A percentile compares a stretch with the other conserved stretches of the same genome.
Conservation (phyloP, 805 yeast genomes). For the Cyberlindnera xylosilytica region DNA sequence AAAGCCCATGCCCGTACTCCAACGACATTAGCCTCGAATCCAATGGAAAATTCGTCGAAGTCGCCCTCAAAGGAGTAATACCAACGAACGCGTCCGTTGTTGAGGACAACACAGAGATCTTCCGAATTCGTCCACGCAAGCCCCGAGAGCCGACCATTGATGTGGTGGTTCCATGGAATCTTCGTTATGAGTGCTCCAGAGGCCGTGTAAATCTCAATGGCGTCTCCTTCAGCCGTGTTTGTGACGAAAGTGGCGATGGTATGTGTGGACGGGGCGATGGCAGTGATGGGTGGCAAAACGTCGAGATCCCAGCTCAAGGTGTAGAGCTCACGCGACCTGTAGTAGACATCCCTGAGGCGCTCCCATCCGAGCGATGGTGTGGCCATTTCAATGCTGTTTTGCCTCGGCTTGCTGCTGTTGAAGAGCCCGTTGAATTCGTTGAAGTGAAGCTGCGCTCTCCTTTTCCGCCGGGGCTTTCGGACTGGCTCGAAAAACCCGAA, state of each 20-base stretch:
- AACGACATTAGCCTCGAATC: constrained; percentile 8
- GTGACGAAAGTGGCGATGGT: constrained; percentile 12
- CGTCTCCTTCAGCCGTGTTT: constrained; percentile 1
- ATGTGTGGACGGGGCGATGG: constrained; percentile 12
- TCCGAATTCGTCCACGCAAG: constrained; percentile 11
- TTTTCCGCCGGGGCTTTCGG: too few species aligned
- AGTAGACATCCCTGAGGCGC: constrained; percentile 18
- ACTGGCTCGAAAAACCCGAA: too few species aligned
- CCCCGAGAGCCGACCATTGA: constrained; percentile 10
- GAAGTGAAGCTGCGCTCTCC: too few species aligned
- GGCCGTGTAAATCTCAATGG: constrained; percentile 13
- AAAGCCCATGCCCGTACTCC: constrained; percentile 5
- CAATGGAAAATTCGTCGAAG: constrained; percentile 13
- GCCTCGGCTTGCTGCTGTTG: too few species aligned
- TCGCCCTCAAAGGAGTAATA: constrained; percentile 15
- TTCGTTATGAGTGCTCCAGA: constrained; percentile 8
- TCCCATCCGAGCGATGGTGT: constrained; percentile 21
- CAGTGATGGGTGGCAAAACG: constrained; percentile 5
- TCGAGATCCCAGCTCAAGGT: constrained; percentile 10
- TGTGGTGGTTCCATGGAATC: constrained; percentile 15
- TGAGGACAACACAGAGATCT: constrained; percentile 13
- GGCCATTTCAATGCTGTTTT: constrained; percentile 8
- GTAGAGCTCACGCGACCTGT: constrained; percentile 17
- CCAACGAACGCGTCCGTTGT: constrained; percentile 16
- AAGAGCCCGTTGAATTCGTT: too few species aligned